Evolutionary conservation across 1,284 basidiomycete species (phyloP).

Genomic region (Blastosporella zonata): DNA sequence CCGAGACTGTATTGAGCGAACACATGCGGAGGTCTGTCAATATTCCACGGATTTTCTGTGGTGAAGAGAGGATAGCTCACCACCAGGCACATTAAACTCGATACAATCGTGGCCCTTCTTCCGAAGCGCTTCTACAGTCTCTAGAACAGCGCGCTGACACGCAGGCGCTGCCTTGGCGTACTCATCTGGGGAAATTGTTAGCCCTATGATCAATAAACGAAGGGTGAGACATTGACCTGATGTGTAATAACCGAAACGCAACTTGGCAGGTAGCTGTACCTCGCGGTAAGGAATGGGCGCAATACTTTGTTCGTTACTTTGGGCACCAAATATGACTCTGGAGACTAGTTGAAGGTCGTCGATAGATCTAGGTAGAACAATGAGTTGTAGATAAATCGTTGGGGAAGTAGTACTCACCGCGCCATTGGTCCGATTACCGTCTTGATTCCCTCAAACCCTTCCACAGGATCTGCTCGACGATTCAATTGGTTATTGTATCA

Average conservation of each 20-base stretch:
- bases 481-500: neutral
- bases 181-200: constrained; percentile 42
- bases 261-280: constrained; percentile 48
- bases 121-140: constrained; percentile 67
- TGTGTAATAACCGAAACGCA: constrained; percentile 73
- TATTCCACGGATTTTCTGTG: constrained; percentile 1
- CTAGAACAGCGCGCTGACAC: constrained; percentile 73
- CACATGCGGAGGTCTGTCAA: neutral
- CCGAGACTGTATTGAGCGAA: constrained; percentile 36
- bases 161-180: constrained; percentile 77
- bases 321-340: constrained; percentile 52
- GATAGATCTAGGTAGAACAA: constrained; percentile 44
- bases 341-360: constrained; percentile 64
- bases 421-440: constrained; percentile 72
- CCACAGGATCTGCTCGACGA: constrained; percentile 40
- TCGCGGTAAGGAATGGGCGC: constrained; percentile 63
- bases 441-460: constrained; percentile 68
- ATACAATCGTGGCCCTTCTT: constrained; percentile 77
- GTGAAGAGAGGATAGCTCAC: constrained; percentile 33
- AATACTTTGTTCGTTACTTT: constrained; percentile 39
- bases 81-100: constrained; percentile 53
- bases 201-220: neutral
- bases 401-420: constrained; percentile 37
- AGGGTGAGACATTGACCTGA: constrained; percentile 39
- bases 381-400: neutral